Evolutionary conservation across 345 rosid genomes (phyloP).

Genomic region (Eucalyptus dawsonii): DNA sequence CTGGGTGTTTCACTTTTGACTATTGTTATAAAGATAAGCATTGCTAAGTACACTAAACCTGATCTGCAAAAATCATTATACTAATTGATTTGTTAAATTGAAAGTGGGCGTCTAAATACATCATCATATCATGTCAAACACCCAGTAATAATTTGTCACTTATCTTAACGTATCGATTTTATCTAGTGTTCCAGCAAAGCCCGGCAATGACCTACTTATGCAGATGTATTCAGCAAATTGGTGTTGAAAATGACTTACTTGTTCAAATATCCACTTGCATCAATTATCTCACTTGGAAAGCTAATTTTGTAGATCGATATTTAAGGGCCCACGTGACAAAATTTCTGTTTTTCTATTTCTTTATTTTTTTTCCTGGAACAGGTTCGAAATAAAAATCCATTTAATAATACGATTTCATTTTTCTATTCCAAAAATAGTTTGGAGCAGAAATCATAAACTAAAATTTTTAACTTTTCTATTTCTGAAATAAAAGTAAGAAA

Average conservation of each 20-base stretch:
- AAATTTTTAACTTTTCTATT: too few relatives aligned
- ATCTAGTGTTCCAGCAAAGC: not conserved
- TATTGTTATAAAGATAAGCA: not conserved
- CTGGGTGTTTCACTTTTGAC: not conserved
- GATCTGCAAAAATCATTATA: not conserved
- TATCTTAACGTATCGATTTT: not conserved
- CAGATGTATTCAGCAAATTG: not conserved
- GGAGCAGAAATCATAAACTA: rapidly evolving
- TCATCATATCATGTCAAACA: not conserved
- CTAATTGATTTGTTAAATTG: not conserved
- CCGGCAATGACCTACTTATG: not conserved
- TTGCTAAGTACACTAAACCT: not conserved
- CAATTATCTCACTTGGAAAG: not conserved
- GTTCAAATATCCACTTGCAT: not conserved
- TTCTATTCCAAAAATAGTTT: too few relatives aligned
- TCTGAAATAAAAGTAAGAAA: too few relatives aligned
- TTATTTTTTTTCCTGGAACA: rapidly evolving
- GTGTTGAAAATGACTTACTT: not conserved
- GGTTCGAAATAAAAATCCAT: too few relatives aligned
- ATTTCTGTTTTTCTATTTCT: too few relatives aligned
- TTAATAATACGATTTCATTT: rapidly evolving
- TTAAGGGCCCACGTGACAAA: not conserved
- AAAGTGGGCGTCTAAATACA: not conserved
- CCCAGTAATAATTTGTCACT: not conserved
- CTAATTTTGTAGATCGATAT: not conserved